Evolutionary conservation across 2,329 filamentous ascomycete species (phyloP), one percentile per base, ranked within the genome.

Genomic region (Ceratocystiopsis minuta): DNA sequence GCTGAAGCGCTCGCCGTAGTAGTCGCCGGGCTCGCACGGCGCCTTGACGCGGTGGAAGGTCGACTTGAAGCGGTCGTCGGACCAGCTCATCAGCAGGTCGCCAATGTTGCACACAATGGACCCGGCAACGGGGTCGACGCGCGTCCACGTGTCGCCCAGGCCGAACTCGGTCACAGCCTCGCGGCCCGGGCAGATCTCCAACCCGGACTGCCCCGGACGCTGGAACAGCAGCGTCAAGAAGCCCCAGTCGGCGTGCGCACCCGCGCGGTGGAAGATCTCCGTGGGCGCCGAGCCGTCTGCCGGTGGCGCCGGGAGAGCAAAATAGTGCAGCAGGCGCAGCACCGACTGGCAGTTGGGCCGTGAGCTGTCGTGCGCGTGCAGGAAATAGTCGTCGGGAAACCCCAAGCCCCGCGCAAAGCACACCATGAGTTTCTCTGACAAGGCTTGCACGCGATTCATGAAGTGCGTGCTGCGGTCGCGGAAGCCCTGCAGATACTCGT

Each of bases 81-180:
- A 72, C 73, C 75, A 78, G 36, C 63, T 68, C 75, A 80, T 78
- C 15, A 80, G 60, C 42, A 79, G 58, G 52, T 80, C 75, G 4
- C 75, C 75, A 46, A 78, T 74, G 49, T 78, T 78, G 55, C 74
- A 78, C 10, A 80, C 68, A 43, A 75, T 72, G 46, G 67, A 66
- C 1, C 65, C 69, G 0, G 60, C 59, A 2, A 53, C 57, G 6
- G 68, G 68, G 46, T 72, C 66, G n/a, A 80, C 65, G 45, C 71
- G 71, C 11, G 74, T 79, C 75, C 75, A 80, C 0, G 56, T 56
- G 50, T 78, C 72, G 1, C 71, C 70, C 37, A 66, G 62, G 0
- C 66, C 74, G 47, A 75, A 78, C 4, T 65, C 63, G 0, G 72
- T 78, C 9, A 68, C 65, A 3, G 64, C 68, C 53, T 78, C 74